These are phyloP conservation scores for Nicotiana benthamiana DNA, from an alignment of 257 asterid genomes.

Conservation along the genomic window DNA sequence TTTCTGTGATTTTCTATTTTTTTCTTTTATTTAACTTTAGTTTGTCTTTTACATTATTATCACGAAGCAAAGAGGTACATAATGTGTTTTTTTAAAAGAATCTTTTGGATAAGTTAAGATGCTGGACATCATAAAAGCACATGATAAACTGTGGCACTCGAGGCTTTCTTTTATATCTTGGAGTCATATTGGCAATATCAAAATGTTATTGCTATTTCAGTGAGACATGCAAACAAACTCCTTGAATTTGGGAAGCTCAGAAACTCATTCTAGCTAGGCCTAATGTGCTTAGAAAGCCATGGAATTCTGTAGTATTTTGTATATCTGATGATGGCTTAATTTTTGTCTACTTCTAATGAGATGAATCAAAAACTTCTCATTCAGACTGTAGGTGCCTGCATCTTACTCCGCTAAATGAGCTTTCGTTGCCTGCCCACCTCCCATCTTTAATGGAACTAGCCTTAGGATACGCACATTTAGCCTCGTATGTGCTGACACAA, in stretches of 20 bases:
- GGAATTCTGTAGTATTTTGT: neutral
- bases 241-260: neutral
- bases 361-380: neutral
- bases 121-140: neutral
- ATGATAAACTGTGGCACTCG: neutral
- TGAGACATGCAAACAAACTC: neutral
- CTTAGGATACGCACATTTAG: too few species aligned
- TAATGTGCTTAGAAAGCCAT: neutral
- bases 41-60: neutral
- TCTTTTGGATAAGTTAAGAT: neutral
- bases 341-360: neutral
- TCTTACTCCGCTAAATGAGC: neutral
- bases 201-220: neutral
- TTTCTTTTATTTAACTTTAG: neutral
- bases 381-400: neutral
- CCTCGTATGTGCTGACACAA: too few species aligned
- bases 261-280: neutral
- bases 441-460: too few species aligned
- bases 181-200: neutral
- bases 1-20: neutral
- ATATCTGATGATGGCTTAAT: neutral
- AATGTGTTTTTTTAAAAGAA: neutral
- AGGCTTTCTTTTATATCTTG: neutral
- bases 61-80: neutral
- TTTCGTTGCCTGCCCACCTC: neutral